Evolutionary conservation across 129 eudicot genomes (phyloP), one percentile per base, ranked within the genome.

Genomic region (Tagetes patula): DNA sequence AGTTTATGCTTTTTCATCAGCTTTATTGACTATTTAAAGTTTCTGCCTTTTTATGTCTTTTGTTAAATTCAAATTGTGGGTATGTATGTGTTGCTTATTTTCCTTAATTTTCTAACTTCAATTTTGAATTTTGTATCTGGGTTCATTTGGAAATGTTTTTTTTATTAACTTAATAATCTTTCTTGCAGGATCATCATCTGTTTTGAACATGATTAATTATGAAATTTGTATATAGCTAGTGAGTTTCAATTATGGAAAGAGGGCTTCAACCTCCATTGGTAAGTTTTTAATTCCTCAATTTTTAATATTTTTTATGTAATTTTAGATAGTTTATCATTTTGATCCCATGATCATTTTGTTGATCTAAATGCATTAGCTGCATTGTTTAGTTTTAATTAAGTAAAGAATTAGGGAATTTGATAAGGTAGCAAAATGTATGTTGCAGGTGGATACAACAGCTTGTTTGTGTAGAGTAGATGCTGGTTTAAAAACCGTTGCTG

Each of bases 401-500:
- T n/a, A 11, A 50, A 65, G 1, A 27, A 75, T 75, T 75, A 31
- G 65, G 72, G 55, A 4, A 38, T 27, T 36, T 11, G 14, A 27
- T 20, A 64, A 59, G 59, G 60, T 60, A 66, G 14, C 27, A 41
- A 11, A 8, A 3, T 54, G 46, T 3, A 33, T 37, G 1, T 75
- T 85, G 73, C 88, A 89, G 96, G 96, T 89, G 20, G 96, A 89
- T 81, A 69, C 90, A 65, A 87, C 96, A 32, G 88, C 95, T 52
- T 89, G 96, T 77, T 72, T 89, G 42, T 89, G 96, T 83, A 84
- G 96, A 85, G 96, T 89, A 63, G 96, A 89, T 63, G 92, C 84
- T 3, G 88, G 96, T 62, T 84, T 89, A 46, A 89, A 85, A 82
- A 89, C 92, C 31, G 92, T 89, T 69, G 92, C 96, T 7, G 96